Base-by-base conservation (phyloP, 805 yeast genomes). In the Brettanomyces nanus region DNA sequence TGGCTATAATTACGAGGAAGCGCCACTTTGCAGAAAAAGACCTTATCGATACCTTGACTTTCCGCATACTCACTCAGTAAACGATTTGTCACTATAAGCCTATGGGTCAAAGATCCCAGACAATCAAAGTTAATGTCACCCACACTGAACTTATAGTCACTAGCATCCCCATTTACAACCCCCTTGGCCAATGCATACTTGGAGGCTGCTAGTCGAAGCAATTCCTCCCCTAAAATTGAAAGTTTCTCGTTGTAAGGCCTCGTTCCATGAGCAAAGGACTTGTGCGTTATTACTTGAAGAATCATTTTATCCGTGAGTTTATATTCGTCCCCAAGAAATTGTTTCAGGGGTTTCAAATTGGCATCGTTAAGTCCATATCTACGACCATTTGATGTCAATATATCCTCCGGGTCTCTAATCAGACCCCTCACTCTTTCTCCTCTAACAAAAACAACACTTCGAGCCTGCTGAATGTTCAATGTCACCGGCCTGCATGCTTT, bases 181-280 rank as follows among this genome's bases (percentile, higher is more conserved):
- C 36, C 30, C 46, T 39, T 45, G 45, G 26, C 44, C 30, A 33
- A 62, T 48, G 68, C 72, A 41, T 54, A 54, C 49, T 73, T 71
- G 25, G 75, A 67, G 29, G 68, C 59, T 38, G 52, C 56, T 36
- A 69, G 63, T 53, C 75, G 77, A 45, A 81, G 58, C 48, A 78
- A 62, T 52, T 79, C 80, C 27, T 71, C 54, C 14, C 94, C 97
- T 56, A 85, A 63, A 31, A 80, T 71, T 15, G 85, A 69, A 49
- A 90, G 66, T 58, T 81, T 83, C 56, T 87, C 96, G 62, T 89
- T 90, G 63, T 84, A 85, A 6, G 97, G 96, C 50, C 80, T 77
- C 45, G 73, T 66, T 7, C 95, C 97, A 62, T 85, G 94, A 4
- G 94, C 95, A 68, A 87, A 90, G 18, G 95, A 85, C 63, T 90